These are phyloP conservation scores for Aegle marmelos DNA, from an alignment of 345 rosid genomes.

Conservation along the genomic window DNA sequence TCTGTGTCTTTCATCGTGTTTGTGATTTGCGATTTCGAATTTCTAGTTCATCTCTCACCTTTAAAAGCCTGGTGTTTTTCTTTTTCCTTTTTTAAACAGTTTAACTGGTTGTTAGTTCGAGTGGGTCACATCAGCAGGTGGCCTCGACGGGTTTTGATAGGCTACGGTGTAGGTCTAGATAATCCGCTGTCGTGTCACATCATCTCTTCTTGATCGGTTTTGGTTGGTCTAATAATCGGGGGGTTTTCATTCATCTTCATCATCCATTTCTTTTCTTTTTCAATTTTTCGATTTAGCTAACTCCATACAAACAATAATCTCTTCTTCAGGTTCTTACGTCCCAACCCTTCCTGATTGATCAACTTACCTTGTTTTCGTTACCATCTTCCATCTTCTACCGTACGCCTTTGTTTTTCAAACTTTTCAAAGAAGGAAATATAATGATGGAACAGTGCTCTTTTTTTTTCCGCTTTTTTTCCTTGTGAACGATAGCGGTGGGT, in stretches of 20 bases:
- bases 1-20: constrained; percentile 12
- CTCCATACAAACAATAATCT: not conserved
- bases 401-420: not conserved
- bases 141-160: constrained; percentile 34
- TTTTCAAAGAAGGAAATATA: not conserved
- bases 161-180: constrained; percentile 52
- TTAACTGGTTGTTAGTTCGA: constrained; percentile 69
- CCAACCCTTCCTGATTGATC: constrained; percentile 6
- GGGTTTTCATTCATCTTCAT: constrained; percentile 20
- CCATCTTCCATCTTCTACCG: not conserved
- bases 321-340: constrained; percentile 9
- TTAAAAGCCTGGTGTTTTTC: constrained; percentile 11
- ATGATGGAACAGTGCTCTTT: constrained; percentile 13
- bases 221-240: constrained; percentile 8
- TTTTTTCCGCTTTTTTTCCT: not conserved
- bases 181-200: constrained; percentile 55
- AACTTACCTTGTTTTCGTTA: constrained; percentile 1
- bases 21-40: constrained; percentile 16
- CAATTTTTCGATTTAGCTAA: not conserved
- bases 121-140: constrained; percentile 99
- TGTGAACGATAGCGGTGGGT: constrained; percentile 14
- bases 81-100: constrained; percentile 31
- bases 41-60: constrained; percentile 11
- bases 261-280: not conserved
- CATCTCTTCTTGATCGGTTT: constrained; percentile 23